Evolutionary conservation across 768 basidiomycete species (phyloP), one percentile per base, ranked within the genome.

Genomic region (Brasilioporus rufonigricans): DNA sequence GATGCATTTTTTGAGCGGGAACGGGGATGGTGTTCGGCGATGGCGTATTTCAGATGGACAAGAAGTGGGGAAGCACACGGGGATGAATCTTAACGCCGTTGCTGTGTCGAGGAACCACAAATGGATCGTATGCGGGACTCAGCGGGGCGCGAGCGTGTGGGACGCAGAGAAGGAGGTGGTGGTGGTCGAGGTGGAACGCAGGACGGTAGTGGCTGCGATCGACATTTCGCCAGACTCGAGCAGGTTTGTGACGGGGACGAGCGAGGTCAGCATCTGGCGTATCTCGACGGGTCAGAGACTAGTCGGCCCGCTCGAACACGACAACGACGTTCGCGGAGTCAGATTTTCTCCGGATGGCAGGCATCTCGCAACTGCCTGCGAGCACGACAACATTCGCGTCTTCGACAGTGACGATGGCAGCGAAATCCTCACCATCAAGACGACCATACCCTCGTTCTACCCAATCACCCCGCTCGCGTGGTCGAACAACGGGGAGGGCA

Each of bases 401-500:
- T 56, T 56, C 12, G 21, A 47, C 35, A 29, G 21, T 21, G 19
- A 31, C n/a, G 24, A 14, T 6, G 44, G 39, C 12, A 32, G 46
- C 18, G 24, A 27, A 14, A 26, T 55, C 36, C 9, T 36, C 38
- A 4, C 39, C 2, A 24, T 56, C 19, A 4, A 52, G 5, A n/a
- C 43, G 3, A 19, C 14, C 18, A 38, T 33, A 14, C 21, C 39
- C 13, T 13, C 32, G 18, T 41, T 33, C 31, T 50, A 35, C 31
- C 21, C 44, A 16, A 56, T 33, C 24, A 55, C 36, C 8, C 53
- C 47, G 3, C 27, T 48, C 1, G 52, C 31, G 7, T 57, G 56
- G 56, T 55, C 57, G 4, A 36, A 32, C 11, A 10, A 45, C n/a
- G 23, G 53, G 14, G 5, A 29, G 24, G 24, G 23, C 1, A 18